Conservation (phyloP, 1,139 yeast species). For the Spencermartinsiella ligniputridi region DNA sequence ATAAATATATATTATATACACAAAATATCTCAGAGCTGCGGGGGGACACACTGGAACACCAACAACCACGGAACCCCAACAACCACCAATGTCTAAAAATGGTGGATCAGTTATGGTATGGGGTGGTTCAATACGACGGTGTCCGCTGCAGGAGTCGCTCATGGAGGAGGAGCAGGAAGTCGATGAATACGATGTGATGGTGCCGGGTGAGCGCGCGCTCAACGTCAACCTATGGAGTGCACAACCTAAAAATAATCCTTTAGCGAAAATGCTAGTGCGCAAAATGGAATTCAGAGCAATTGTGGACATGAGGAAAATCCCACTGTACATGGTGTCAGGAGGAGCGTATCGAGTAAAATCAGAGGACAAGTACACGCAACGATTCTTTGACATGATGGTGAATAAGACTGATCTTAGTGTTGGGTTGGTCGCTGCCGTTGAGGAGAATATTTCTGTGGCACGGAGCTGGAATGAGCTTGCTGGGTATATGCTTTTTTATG, state of each 20-base stretch:
- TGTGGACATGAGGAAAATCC: neutral
- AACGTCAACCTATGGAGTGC: neutral
- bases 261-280: neutral
- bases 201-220: no score
- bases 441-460: neutral
- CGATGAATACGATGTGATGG: no score
- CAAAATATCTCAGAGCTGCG: no score
- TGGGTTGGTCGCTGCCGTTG: neutral
- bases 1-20: no score
- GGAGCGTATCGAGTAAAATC: neutral
- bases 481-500: neutral
- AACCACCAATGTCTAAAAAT: neutral
- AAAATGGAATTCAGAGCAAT: neutral
- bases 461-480: neutral
- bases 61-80: no score
- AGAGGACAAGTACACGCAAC: neutral
- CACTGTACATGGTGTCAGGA: constrained; percentile 1
- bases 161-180: neutral
- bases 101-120: neutral
- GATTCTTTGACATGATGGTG: neutral
- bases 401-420: neutral
- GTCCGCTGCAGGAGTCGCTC: neutral
- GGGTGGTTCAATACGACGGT: neutral
- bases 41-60: no score
- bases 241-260: neutral